Base-by-base conservation (phyloP, 768 basidiomycete species). In the Rhodotorula graminis region DNA sequence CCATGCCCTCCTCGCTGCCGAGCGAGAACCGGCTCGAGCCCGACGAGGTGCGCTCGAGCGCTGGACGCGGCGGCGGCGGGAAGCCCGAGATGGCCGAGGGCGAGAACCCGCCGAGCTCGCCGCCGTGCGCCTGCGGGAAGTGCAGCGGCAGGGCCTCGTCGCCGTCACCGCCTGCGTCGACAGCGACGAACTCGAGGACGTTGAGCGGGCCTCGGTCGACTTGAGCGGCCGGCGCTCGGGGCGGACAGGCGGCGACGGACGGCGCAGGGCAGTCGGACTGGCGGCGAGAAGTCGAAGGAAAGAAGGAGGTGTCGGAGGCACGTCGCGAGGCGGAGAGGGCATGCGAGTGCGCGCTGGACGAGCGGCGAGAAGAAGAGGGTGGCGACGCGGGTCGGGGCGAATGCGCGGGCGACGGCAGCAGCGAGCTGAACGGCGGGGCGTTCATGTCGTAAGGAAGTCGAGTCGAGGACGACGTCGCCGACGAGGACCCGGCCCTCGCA, bases 101-200 rank as follows among this genome's bases (percentile, higher is more conserved):
- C 9, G 25, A 8, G 12, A 57, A 21, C 18, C 19, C 31, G 33
- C 15, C 56, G 31, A 27, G 50, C 27, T 33, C 56, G 11, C 3
- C 33, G 31, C 56, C 33, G 56, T 37, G 16, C 31, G 42, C 27
- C 31, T 65, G 64, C 53, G 64, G 64, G 29, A 65, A 65, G 40
- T 42, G 64, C 19, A 65, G 44, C 42, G 55, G 64, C 10, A 65
- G 33, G 10, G 31, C 7, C 23, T 31, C 64, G 14, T 57, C 33
- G 19, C 31, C 33, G 14, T 44, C 25, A 12, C 44, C 16, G 0
- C 56, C 64, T 5, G 31, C 44, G 56, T 65, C 64, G 19, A 58
- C 18, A 11, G 64, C 64, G 56, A 65, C 44, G 14, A 65, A 65
- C 55, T 65, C 64, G 56, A 65, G 64, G 3, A 65, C 64, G 64